Evolutionary conservation across 2,329 filamentous ascomycete species (phyloP), one percentile per base, ranked within the genome.

Genomic region (Emmonsiellopsis sp.): DNA sequence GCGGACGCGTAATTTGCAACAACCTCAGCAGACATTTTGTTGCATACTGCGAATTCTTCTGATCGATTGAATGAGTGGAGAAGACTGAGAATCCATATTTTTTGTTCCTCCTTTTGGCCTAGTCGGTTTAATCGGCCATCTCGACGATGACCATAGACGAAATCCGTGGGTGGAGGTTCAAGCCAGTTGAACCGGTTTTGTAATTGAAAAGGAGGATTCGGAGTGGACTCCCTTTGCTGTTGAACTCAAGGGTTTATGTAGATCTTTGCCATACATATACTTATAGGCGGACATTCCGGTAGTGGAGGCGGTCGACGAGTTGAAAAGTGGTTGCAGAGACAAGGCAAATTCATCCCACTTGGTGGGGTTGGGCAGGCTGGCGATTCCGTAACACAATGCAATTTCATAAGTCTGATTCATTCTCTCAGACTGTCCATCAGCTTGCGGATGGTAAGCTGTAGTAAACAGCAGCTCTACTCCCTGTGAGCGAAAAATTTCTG

Each of bases 381-480:
- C 34, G 11, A 37, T 37, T 7, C 34, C 34, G 11, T 37, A 3
- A 32, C 50, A 37, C n/a, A 54, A 26, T 4, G 47, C 47, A 32
- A 34, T 51, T 32, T 54, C 52, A n/a, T 31, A 15, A 2, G 38
- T 51, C 34, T 54, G 52, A 8, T 40, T 55, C 7, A 38, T 53
- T 30, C 13, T 32, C 5, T 41, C 50, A 45, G 53, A 8, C 51
- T 44, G 43, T 34, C 51, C 45, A 31, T 55, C 52, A n/a, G 30
- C 46, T 37, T 51, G 31, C 4, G 48, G 35, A 26, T 57, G 38
- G 26, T 57, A 68, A 66, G 66, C 67, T 63, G 66, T 67, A 58
- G 58, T 16, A 43, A 32, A 45, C 2, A 34, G 10, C 9, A 44
- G 34, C 1, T 7, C 15, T 10, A 44, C 35, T 34, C 20, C 35